Conservation (phyloP, 306 rosid species). For the Cicer judaicum region DNA sequence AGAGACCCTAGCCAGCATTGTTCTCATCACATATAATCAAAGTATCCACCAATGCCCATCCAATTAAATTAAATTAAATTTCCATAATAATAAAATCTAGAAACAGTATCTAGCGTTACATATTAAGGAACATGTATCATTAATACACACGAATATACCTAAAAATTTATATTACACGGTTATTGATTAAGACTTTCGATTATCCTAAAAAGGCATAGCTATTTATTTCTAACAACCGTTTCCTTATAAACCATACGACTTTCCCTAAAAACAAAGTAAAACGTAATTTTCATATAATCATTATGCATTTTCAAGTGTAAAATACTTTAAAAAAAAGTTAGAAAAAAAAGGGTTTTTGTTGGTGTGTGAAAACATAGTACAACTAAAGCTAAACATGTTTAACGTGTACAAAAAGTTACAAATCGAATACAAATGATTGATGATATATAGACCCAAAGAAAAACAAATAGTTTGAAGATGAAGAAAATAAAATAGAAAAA, state of each 20-base stretch:
- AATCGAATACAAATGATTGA: neutral
- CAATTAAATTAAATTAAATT: neutral
- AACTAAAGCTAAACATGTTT: neutral
- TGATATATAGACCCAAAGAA: too few relatives aligned
- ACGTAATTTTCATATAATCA: slow-evolving; percentile 29
- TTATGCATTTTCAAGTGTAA: neutral
- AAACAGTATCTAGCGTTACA: neutral
- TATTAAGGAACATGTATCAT: neutral
- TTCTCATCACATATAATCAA: neutral
- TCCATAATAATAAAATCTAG: neutral
- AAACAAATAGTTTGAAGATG: too few relatives aligned
- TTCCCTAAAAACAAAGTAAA: neutral
- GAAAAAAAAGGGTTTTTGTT: neutral
- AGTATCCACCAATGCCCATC: neutral
- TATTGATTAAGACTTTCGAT: slow-evolving; percentile 39
- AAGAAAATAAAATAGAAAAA: too few relatives aligned
- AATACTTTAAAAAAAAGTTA: neutral
- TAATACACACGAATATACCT: neutral
- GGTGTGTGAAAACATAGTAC: neutral
- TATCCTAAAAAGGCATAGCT: neutral
- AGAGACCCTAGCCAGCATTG: neutral
- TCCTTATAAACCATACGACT: slow-evolving; percentile 1
- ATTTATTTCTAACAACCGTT: slow-evolving; percentile 38
- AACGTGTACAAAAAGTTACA: neutral
- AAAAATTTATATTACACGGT: slow-evolving; percentile 29